Percentiles rank a stretch among this genome's conserved stretches.
These are phyloP conservation scores for Scopulariopsis brevicaulis DNA, from an alignment of 2,329 filamentous ascomycete genomes.

Conservation along the genomic window DNA sequence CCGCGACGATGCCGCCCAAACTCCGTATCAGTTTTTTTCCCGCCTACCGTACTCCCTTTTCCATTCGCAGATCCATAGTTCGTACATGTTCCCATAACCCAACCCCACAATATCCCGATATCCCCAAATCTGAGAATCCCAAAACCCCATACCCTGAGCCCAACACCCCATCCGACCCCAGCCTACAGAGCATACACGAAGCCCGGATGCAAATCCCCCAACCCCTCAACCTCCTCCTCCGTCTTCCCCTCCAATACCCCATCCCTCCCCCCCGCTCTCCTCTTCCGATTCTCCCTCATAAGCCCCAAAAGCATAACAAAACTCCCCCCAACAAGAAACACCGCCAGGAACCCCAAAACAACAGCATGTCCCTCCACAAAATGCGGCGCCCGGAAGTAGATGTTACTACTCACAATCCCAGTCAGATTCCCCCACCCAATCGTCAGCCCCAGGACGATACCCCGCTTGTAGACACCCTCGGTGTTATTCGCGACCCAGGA, in stretches of 20 bases:
- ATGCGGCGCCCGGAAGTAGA: conserved; percentile 34
- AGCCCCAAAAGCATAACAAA: conserved; percentile 49
- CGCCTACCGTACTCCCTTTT: too few relatives aligned
- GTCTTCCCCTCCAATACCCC: conserved; percentile 42
- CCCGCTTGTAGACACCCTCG: conserved; percentile 50
- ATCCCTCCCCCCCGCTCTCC: conserved; percentile 43
- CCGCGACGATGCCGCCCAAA: too few relatives aligned
- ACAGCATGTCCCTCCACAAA: conserved; percentile 43
- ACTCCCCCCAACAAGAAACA: conserved; percentile 54
- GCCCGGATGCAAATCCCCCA: conserved; percentile 40
- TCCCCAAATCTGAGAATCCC: not conserved
- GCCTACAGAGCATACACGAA: conserved; percentile 20
- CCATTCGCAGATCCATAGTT: too few relatives aligned
- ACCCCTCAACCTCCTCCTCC: conserved; percentile 38
- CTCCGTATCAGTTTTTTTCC: too few relatives aligned
- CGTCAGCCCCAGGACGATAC: conserved; percentile 60
- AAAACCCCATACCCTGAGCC: not conserved
- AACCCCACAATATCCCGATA: not conserved
- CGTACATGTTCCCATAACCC: not conserved
- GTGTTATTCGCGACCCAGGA: conserved; percentile 62
- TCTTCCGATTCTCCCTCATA: conserved; percentile 45
- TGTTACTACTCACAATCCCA: conserved; percentile 56
- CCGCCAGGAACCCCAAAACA: conserved; percentile 50
- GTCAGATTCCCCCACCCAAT: conserved; percentile 71
- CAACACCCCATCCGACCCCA: not conserved